Evolutionary conservation across 139 green algal genomes (phyloP), one percentile per base, ranked within the genome.

Genomic region (Spirogloea muscicola): DNA sequence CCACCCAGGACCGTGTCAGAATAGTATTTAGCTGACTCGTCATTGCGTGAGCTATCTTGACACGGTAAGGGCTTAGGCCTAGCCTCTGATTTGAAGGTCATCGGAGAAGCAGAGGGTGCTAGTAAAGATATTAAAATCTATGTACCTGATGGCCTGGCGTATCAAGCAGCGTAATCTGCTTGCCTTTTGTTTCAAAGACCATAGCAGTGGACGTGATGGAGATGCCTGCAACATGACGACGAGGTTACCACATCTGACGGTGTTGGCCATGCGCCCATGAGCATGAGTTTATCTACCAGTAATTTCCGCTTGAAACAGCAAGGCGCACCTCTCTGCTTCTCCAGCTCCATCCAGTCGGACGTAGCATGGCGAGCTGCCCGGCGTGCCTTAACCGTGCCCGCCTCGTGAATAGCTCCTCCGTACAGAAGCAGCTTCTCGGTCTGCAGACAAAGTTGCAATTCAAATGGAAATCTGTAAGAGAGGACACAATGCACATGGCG

Each of bases 341-440:
- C 88, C 31, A 93, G 80, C 64, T 91, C 88, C 88, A 93, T 93
- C 86, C 83, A 90, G 49, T 90, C 86, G 1, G 72, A 86, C 2
- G 84, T 90, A 43, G 86, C 86, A 25, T 76, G 66, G n/a, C 79
- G 62, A 9, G 48, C 70, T 13, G 68, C 74, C 29, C 80, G 68
- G 2, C 82, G 58, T 2, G 84, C 86, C 59, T 91, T 91, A 40
- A 93, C 88, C 66, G 88, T 85, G 0, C 88, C 88, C 0, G 88
- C 88, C 75, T 92, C 84, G 33, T 92, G 88, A 48, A 93, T 92
- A 29, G 88, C 79, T 0, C 88, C 88, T 16, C 86, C 87, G 49
- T 86, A 91, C 60, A 91, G 71, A 43, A 93, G 79, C 64, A 92
- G 83, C 77, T 92, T 92, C 82, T 92, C 88, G 0, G 88, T 92